Evolutionary conservation across 2,329 filamentous ascomycete species (phyloP), one percentile per base, ranked within the genome.

Genomic region (Cryoendolithus antarcticus): DNA sequence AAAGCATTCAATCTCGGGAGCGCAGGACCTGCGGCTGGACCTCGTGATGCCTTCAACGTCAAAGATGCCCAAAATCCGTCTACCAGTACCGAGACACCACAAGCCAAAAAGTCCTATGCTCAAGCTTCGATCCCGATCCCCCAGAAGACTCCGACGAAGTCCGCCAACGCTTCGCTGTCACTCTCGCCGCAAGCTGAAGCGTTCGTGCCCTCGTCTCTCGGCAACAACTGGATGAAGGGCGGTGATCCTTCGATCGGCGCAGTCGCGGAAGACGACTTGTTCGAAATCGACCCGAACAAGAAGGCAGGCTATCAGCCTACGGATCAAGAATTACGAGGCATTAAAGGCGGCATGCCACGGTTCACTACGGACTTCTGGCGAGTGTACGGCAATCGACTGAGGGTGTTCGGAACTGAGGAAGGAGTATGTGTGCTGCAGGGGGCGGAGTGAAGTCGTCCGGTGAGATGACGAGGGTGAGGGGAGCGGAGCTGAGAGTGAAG

Each of bases 361-460:
- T 70, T 70, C 41, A 61, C 62, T 1, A 62, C 62, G 4, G 56
- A 62, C 10, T 77, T 79, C 50, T 80, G 75, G 75, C 49, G 57
- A 3, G 54, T 67, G 7, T 76, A 77, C 52, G 70, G 70, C 1
- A 79, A 79, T 47, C 72, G 67, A 45, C 52, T 79, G 40, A 62
- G 75, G 30, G 67, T 76, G 1, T 79, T 77, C 58, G 75, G 74
- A 2, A 77, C 74, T 0, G 50, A 65, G 34, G 74, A 80, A 53
- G 63, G 62, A 21, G 55, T 70, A 4, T 71, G 61, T 35, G 43
- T 43, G 32, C 43, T 59, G 10, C 50, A 53, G n/a, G 39, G 32
- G 9, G 8, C n/a, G 9, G 33, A 35, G 19, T 36, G 24, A 41
- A 5, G 21, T 29, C n/a, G 8, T 10, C 9, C 6, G 28, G 24